Percentiles rank a stretch among this genome's conserved stretches.
Conservation (phyloP, 768 basidiomycete species). For the Candolleomyces eurysporus region DNA sequence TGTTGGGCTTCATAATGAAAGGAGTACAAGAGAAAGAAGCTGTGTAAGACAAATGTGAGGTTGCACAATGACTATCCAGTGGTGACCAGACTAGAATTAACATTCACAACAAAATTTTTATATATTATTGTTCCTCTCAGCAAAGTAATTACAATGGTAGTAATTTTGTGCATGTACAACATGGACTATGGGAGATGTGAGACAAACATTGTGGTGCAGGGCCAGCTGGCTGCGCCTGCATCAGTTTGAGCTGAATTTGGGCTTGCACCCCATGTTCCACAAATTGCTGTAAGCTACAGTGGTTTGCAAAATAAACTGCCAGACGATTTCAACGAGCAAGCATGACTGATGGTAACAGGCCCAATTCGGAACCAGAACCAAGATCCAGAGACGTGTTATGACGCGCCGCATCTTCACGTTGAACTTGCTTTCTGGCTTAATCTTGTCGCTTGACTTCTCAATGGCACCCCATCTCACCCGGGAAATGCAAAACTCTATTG, state of each 20-base stretch:
- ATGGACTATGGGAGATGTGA: too few relatives aligned
- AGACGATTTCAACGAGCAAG: background rate
- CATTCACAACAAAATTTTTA: background rate
- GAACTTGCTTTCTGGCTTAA: background rate
- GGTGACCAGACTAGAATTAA: background rate
- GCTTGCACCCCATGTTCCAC: background rate
- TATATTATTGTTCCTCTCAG: background rate
- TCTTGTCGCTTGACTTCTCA: background rate
- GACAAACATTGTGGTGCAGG: too few relatives aligned
- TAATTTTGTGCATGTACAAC: too few relatives aligned
- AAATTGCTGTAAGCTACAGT: background rate
- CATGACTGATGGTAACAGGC: background rate
- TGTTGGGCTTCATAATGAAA: too few relatives aligned
- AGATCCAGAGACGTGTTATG: background rate
- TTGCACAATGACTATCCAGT: background rate
- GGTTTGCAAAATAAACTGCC: background rate
- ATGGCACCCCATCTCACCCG: background rate
- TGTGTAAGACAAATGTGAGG: background rate
- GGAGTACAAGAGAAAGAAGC: background rate
- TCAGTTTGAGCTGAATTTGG: background rate
- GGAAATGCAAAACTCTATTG: background rate
- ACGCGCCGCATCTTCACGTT: background rate
- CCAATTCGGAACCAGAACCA: background rate
- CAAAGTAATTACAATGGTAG: too few relatives aligned
- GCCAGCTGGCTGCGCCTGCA: too few relatives aligned